Evolutionary conservation across 306 rosid species (phyloP).

Genomic region (Inga oerstediana): DNA sequence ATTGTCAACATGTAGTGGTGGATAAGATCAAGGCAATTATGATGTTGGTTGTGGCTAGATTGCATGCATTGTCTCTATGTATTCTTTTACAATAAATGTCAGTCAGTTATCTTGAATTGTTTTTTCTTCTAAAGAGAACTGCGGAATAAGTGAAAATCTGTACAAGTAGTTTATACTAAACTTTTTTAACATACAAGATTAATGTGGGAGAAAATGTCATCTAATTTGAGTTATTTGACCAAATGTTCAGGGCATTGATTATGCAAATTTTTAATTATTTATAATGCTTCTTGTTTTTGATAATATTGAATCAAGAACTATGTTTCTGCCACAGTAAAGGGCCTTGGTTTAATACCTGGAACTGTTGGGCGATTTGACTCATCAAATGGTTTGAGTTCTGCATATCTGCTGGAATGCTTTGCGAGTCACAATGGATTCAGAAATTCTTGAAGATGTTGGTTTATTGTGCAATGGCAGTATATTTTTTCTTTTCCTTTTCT

Average conservation of each 20-base stretch:
- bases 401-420: conserved; percentile 98
- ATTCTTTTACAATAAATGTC: not conserved
- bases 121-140: not conserved
- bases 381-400: conserved; percentile 86
- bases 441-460: conserved; percentile 87
- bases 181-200: conserved; percentile 11
- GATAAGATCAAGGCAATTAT: not conserved
- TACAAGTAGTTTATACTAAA: not conserved
- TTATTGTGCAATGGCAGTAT: conserved; percentile 84
- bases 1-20: not conserved
- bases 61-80: not conserved
- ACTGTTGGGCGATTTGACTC: conserved; percentile 91
- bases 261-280: conserved; percentile 9
- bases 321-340: conserved; percentile 69
- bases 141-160: conserved; percentile 13
- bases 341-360: conserved; percentile 95
- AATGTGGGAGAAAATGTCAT: not conserved
- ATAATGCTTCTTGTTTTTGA: not conserved
- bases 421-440: conserved; percentile 61
- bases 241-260: conserved; percentile 6
- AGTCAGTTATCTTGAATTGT: not conserved
- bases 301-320: conserved; percentile 33
- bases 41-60: conserved; percentile 5
- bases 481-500: conserved; percentile 29
- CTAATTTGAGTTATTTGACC: not conserved